Evolutionary conservation across 257 asterid genomes (phyloP).

Genomic region (Lithospermum erythrorhizon): DNA sequence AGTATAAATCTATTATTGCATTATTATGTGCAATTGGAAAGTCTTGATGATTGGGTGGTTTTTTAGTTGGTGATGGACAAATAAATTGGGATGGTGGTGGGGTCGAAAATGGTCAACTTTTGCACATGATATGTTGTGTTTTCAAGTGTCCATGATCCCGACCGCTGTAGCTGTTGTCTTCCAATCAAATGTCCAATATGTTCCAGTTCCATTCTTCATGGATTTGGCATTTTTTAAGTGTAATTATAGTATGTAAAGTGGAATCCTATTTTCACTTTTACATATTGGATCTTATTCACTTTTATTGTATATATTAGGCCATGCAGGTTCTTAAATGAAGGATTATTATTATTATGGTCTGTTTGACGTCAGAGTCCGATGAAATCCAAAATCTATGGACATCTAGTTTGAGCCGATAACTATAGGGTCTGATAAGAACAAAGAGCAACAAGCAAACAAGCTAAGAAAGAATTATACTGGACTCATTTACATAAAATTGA

Average conservation of each 20-base stretch:
- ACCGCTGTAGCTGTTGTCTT: slow-evolving; percentile 3
- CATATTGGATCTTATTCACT: too few species aligned
- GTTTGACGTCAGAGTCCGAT: too few species aligned
- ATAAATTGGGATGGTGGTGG: not conserved
- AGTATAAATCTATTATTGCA: not conserved
- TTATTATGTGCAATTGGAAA: not conserved
- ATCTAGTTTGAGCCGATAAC: too few species aligned
- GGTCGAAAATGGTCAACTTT: not conserved
- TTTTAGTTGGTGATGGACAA: not conserved
- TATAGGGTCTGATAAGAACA: too few species aligned
- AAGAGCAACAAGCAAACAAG: too few species aligned
- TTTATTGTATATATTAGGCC: too few species aligned
- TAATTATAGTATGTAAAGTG: not conserved
- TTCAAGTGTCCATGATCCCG: slow-evolving; percentile 6
- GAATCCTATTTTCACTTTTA: not conserved
- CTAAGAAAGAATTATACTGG: too few species aligned
- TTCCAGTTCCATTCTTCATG: slow-evolving; percentile 4
- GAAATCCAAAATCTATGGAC: too few species aligned
- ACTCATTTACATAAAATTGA: too few species aligned
- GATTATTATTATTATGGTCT: too few species aligned
- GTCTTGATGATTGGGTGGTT: not conserved
- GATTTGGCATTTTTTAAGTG: not conserved
- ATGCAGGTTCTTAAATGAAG: too few species aligned
- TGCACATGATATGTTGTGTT: slow-evolving; percentile 7
- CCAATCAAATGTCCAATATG: slow-evolving; percentile 3